Percentiles rank a stretch among this genome's conserved stretches.
phyloP scores from a whole-genome alignment of 2,329 filamentous ascomycete genomes.

The Fusarium sp. region DNA sequence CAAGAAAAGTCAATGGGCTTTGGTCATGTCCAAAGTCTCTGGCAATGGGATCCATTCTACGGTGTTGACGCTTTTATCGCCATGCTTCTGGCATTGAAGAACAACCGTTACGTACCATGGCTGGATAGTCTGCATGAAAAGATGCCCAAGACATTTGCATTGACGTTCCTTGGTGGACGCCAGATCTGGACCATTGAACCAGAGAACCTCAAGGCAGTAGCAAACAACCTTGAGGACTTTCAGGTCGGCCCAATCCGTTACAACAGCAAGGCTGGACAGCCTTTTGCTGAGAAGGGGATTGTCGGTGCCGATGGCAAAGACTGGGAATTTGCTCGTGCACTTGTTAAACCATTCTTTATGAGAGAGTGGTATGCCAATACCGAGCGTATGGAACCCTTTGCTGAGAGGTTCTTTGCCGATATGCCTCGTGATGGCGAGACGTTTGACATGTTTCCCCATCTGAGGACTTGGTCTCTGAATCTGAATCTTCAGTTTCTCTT shows the following conservation, averaged over 20 bases:
- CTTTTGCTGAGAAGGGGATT: constrained; percentile 15
- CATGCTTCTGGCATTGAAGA: constrained; percentile 9
- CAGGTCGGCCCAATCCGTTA: constrained; percentile 6
- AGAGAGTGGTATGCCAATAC: constrained; percentile 11
- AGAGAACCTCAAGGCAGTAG: constrained; percentile 9
- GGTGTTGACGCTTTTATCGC: constrained; percentile 6
- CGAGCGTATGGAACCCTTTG: not conserved
- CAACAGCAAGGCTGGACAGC: constrained; percentile 15
- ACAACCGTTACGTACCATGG: constrained; percentile 15
- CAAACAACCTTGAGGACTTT: constrained; percentile 11
- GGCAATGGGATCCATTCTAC: constrained; percentile 18
- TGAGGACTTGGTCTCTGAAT: not conserved
- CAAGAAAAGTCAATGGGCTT: constrained; percentile 5
- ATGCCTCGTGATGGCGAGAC: constrained; percentile 13
- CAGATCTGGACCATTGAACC: constrained; percentile 17
- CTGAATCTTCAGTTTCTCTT: constrained; percentile 2
- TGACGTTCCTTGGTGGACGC: constrained; percentile 8
- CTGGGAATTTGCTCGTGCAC: constrained; percentile 6
- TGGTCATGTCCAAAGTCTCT: not conserved
- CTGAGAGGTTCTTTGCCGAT: not conserved
- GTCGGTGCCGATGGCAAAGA: constrained; percentile 11
- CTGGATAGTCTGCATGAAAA: constrained; percentile 3
- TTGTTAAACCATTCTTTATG: constrained; percentile 17
- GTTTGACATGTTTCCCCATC: constrained; percentile 4
- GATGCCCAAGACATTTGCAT: constrained; percentile 14